A percentile compares a stretch with the other conserved stretches of the same genome.
Conservation (phyloP, 805 yeast species). For the Ogataea allantospora region DNA sequence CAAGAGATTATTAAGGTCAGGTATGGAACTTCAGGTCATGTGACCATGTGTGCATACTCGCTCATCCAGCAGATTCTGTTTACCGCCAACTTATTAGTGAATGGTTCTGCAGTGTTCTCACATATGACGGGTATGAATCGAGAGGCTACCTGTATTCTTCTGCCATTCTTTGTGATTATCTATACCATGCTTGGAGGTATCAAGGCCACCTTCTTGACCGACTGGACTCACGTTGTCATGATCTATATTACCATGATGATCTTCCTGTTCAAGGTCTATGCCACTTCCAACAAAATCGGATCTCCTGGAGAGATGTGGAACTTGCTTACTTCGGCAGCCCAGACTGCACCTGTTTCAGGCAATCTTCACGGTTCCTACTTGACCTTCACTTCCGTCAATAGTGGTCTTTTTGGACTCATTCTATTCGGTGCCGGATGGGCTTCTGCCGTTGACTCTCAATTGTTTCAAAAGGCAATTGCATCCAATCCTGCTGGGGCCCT, state of each 20-base stretch:
- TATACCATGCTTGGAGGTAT: slow-evolving; percentile 42
- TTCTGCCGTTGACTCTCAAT: slow-evolving; percentile 33
- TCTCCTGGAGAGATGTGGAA: slow-evolving; percentile 37
- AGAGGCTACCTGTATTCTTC: slow-evolving; percentile 34
- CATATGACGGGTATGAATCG: slow-evolving; percentile 35
- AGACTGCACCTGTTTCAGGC: slow-evolving; percentile 19
- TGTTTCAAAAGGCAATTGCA: slow-evolving; percentile 42
- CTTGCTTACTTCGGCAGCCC: slow-evolving; percentile 29
- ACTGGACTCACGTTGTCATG: slow-evolving; percentile 39
- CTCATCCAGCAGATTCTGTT: slow-evolving; percentile 30
- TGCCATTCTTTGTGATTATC: slow-evolving; percentile 37
- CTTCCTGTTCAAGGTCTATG: slow-evolving; percentile 30
- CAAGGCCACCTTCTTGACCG: slow-evolving; percentile 41
- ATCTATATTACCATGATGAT: slow-evolving; percentile 33
- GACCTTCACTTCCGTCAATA: slow-evolving; percentile 29
- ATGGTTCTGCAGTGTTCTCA: slow-evolving; percentile 36
- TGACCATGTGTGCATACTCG: slow-evolving; percentile 28
- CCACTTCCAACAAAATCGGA: slow-evolving; percentile 32
- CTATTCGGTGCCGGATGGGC: slow-evolving; percentile 39
- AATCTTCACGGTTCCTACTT: slow-evolving; percentile 24
- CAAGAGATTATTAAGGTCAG: slow-evolving; percentile 34
- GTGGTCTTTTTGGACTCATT: slow-evolving; percentile 30
- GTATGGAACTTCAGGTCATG: slow-evolving; percentile 33
- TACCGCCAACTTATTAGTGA: slow-evolving; percentile 35
- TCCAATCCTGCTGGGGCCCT: slow-evolving; percentile 40